Percentiles rank a stretch among this genome's conserved stretches.
These are phyloP conservation scores for Podaxis carcinomalis DNA, from an alignment of 768 basidiomycete genomes.

Conservation along the genomic window DNA sequence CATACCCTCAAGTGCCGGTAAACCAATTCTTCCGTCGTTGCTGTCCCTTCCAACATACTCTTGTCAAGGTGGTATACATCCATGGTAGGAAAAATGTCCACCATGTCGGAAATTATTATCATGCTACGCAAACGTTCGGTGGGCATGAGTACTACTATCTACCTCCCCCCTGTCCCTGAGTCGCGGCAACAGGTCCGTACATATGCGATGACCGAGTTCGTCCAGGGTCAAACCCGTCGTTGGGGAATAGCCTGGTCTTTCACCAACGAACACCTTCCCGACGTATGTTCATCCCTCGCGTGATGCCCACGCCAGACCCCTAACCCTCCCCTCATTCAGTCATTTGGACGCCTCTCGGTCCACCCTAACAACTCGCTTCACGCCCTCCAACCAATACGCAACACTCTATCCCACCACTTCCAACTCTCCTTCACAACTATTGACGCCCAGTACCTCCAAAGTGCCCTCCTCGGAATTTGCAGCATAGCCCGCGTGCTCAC, in stretches of 20 bases:
- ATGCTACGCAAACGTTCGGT: slow-evolving; percentile 38
- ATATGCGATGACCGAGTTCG: slow-evolving; percentile 80
- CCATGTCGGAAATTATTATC: slow-evolving; percentile 55
- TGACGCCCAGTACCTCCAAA: neutral
- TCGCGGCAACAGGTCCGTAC: slow-evolving; percentile 61
- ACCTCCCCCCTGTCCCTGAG: neutral
- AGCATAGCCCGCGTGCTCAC: neutral
- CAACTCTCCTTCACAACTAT: slow-evolving; percentile 9
- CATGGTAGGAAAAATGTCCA: slow-evolving; percentile 84
- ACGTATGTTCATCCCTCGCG: slow-evolving; percentile 47
- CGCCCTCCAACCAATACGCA: slow-evolving; percentile 52
- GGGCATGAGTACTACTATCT: slow-evolving; percentile 18
- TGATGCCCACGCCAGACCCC: neutral
- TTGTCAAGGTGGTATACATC: slow-evolving; percentile 85
- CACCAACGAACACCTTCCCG: slow-evolving; percentile 57
- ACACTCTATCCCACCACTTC: slow-evolving; percentile 45
- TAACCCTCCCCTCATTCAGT: neutral
- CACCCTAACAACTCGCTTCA: slow-evolving; percentile 38
- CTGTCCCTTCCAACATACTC: neutral
- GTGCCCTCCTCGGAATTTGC: neutral
- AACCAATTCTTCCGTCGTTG: slow-evolving; percentile 11
- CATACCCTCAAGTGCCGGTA: slow-evolving; percentile 57
- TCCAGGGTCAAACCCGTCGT: slow-evolving; percentile 85
- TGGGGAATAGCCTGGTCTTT: slow-evolving; percentile 94
- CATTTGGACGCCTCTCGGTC: slow-evolving; percentile 28